Evolutionary conservation across 805 yeast species (phyloP).

Genomic region (Pichia phayaonensis): DNA sequence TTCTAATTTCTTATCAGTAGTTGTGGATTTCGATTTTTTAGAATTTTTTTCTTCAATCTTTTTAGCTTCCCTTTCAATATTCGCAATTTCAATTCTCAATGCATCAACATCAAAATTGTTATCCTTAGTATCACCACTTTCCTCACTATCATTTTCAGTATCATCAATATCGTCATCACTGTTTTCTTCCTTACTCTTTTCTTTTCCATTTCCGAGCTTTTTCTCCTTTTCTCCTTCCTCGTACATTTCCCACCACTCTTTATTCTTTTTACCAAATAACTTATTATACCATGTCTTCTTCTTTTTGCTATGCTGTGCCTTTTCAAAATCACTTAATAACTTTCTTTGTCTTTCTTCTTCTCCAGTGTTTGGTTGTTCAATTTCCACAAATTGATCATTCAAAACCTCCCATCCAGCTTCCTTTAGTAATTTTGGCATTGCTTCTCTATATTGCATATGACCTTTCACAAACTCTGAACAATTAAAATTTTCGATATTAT

Average conservation of each 20-base stretch:
- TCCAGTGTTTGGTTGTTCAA: slow-evolving; percentile 93
- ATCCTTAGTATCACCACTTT: not conserved
- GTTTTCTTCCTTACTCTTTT: slow-evolving; percentile 7
- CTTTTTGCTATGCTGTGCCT: slow-evolving; percentile 17
- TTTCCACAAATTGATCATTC: slow-evolving; percentile 88
- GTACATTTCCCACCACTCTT: slow-evolving; percentile 52
- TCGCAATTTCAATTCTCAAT: slow-evolving; percentile 35
- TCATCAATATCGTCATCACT: slow-evolving; percentile 11
- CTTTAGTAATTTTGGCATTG: slow-evolving; percentile 75
- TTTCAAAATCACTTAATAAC: slow-evolving; percentile 73
- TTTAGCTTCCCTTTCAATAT: slow-evolving; percentile 33
- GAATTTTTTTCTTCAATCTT: slow-evolving; percentile 9
- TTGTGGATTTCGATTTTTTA: not conserved
- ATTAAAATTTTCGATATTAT: slow-evolving; percentile 66
- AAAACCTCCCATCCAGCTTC: slow-evolving; percentile 71
- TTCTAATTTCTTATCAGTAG: not conserved
- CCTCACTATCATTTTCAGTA: slow-evolving; percentile 13
- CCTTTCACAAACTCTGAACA: slow-evolving; percentile 86
- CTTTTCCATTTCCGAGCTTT: slow-evolving; percentile 15
- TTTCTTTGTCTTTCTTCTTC: slow-evolving; percentile 76
- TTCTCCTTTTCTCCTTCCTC: slow-evolving; percentile 33
- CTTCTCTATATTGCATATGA: slow-evolving; percentile 94
- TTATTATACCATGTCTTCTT: slow-evolving; percentile 37
- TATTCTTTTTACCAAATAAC: slow-evolving; percentile 38
- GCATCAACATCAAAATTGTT: slow-evolving; percentile 41